phyloP scores from a whole-genome alignment of 2,329 filamentous ascomycete genomes.

The Graphilbum ipis-grandicollis region DNA sequence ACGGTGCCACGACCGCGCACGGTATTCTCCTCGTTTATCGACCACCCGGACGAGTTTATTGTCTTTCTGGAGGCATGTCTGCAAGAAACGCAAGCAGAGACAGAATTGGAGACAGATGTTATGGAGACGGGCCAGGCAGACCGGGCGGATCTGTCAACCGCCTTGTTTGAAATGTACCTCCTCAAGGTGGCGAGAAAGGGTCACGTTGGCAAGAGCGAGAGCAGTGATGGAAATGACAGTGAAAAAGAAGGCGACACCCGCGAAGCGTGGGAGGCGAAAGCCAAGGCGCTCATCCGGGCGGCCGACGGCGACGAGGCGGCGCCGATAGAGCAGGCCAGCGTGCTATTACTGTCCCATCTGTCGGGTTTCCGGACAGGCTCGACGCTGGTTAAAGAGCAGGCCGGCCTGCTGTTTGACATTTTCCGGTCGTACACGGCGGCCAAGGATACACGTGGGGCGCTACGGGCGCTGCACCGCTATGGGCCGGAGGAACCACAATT shows the following conservation, averaged over 20 bases:
- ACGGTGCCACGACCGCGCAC: constrained; percentile 66
- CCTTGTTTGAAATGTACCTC: constrained; percentile 94
- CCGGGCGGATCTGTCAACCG: constrained; percentile 77
- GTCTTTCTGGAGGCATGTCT: constrained; percentile 81
- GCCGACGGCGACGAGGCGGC: constrained; percentile 34
- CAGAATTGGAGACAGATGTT: too few species aligned
- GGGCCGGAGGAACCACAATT: constrained; percentile 79
- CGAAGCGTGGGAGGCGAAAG: constrained; percentile 76
- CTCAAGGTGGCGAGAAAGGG: constrained; percentile 58
- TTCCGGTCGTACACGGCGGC: constrained; percentile 91
- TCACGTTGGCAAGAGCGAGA: constrained; percentile 55
- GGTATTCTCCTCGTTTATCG: constrained; percentile 92
- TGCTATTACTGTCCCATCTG: constrained; percentile 79
- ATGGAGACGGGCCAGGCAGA: constrained; percentile 55
- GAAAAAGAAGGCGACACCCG: too few species aligned
- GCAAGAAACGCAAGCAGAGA: too few species aligned
- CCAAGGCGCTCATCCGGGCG: constrained; percentile 63
- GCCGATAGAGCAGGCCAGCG: constrained; percentile 86
- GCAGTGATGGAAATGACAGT: constrained; percentile 36
- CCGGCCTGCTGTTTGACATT: constrained; percentile 82
- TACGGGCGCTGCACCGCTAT: constrained; percentile 81
- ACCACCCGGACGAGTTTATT: constrained; percentile 84
- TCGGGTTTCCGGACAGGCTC: constrained; percentile 83
- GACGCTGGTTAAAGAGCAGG: constrained; percentile 82
- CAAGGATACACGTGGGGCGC: constrained; percentile 78